phyloP scores from a whole-genome alignment of 129 eudicot genomes.

The Mikania micrantha region DNA sequence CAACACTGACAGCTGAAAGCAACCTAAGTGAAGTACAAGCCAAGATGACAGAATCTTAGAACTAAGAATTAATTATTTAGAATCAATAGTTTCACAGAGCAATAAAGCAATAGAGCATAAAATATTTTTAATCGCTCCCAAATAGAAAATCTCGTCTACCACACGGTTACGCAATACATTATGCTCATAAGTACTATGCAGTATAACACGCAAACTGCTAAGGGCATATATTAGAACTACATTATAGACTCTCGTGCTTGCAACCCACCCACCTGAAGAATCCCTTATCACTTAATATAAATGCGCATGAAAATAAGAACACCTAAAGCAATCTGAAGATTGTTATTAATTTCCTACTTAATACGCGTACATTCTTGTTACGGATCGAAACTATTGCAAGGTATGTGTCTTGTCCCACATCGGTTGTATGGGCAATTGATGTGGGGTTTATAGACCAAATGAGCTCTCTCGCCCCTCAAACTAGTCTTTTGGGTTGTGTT shows the following conservation, averaged over 20 bases:
- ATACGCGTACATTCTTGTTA: background rate
- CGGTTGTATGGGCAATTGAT: too few species aligned
- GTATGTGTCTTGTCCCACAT: too few species aligned
- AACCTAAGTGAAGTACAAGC: too few species aligned
- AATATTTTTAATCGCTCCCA: background rate
- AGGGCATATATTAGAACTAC: background rate
- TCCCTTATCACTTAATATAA: background rate
- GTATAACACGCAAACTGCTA: background rate
- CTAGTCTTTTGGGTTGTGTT: too few species aligned
- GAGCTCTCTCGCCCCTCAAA: too few species aligned
- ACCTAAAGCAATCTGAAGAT: background rate
- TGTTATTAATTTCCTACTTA: background rate
- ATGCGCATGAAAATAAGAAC: background rate
- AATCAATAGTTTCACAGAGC: background rate
- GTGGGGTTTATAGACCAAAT: too few species aligned
- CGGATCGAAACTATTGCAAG: too few species aligned
- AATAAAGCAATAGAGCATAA: background rate
- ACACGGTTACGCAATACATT: background rate
- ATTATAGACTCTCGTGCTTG: background rate
- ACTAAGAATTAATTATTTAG: background rate
- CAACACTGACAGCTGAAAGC: too few species aligned
- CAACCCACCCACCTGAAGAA: background rate
- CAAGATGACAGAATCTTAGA: too few species aligned
- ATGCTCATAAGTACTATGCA: background rate
- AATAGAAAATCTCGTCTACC: background rate